Evolutionary conservation across 75 land plant genomes (phyloP), one percentile per base, ranked within the genome.

Genomic region (Azolla pinnata): DNA sequence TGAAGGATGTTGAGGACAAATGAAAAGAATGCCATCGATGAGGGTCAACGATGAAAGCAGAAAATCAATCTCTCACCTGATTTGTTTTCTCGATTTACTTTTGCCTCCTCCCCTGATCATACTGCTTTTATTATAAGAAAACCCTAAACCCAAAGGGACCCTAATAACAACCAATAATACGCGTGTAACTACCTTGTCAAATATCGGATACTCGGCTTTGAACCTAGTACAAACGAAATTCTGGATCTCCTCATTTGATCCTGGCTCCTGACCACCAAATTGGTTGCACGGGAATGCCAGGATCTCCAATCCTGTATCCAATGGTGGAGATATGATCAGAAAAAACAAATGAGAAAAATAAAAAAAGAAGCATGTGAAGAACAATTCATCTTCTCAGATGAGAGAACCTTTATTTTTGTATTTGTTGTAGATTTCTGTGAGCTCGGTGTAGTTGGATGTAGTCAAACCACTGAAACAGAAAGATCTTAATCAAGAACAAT

Each of bases 251-350:
- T 73, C 81, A 61, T 78, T 81, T 38, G 31, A 65, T 49, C 85
- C 88, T n/a, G 85, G 82, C 51, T 85, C 88, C 56, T 82, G 80
- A 1, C 85, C 77, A 48, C 29, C 73, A 71, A 85, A 85, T 57
- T 85, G 88, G 53, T 85, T 85, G 73, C 88, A 85, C 23, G 88
- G 88, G 61, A 85, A 85, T 25, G 88, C 88, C 54, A 85, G 57
- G 14, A 85, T 85, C 61, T 85, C 85, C 31, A 81, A 68, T 3
- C 81, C 88, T 84, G 64, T 19, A n/a, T n/a, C n/a, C n/a, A n/a
- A n/a, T n/a, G n/a, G n/a, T n/a, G n/a, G n/a, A n/a, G n/a, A n/a
- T n/a, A n/a, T n/a, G n/a, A n/a, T n/a, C n/a, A n/a, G n/a, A n/a
- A n/a, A n/a, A n/a, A n/a, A n/a, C n/a, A n/a, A n/a, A n/a, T n/a